Evolutionary conservation across 1,139 yeast species (phyloP), one percentile per base, ranked within the genome.

Genomic region (Nadsonia commutata): DNA sequence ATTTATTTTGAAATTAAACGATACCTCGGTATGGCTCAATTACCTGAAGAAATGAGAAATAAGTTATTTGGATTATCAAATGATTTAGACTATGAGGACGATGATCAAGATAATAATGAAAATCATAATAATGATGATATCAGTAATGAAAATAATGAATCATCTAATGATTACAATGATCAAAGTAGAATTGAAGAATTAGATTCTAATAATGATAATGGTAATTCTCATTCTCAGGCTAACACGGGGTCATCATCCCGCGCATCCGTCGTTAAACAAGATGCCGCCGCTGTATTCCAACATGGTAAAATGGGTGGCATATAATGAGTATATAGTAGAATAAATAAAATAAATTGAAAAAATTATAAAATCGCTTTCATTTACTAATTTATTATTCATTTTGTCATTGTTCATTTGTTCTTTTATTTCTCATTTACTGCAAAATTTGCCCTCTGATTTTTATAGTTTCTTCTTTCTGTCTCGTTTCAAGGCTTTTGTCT

Each of bases 1-100:
- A 70, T 75, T 47, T 73, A 70, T 54, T 71, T 71, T 56, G 77
- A 73, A 48, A 53, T 72, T 47, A 59, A 65, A 47, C 62, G 71
- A 36, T 52, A 63, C 23, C 50, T 62, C 18, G 66, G 65, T 36
- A 64, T 60, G 27, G 55, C 51, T 39, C 54, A 56, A 40, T 42
- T 60, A 38, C 50, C 52, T 21, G 51, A 54, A 38, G 57, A 55
- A 39, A 55, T 51, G 41, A 63, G 62, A 43, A 45, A 51, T 33
- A 52, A 65, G 37, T 64, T 63, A 17, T 42, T 40, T 53, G 70
- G 70, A 2, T 54, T 65, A 18, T 66, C 59, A 16, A 58, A 54
- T 2, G 55, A 52, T 20, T 38, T 51, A 8, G 54, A 50, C 5
- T 51, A 49, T 5, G 48, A 49, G 18, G 33, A 44, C 33, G 31